Conservation (phyloP, 2,329 filamentous ascomycete genomes). For the Colletotrichum acutatum region DNA sequence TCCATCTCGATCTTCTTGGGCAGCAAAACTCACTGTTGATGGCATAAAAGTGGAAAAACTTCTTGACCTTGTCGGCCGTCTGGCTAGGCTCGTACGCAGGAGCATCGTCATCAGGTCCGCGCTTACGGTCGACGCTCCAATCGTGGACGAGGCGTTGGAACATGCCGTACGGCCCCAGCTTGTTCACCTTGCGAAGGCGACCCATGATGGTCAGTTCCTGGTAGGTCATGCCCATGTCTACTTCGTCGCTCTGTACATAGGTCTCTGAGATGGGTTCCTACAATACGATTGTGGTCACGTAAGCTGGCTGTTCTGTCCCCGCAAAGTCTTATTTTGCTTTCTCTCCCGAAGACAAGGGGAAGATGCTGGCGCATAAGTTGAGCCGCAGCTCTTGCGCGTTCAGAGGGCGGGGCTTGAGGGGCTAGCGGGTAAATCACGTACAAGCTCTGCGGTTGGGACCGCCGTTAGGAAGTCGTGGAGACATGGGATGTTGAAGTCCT, state of each 20-base stretch:
- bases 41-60: slow-evolving; percentile 65
- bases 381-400: background rate
- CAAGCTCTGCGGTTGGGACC: slow-evolving; percentile 69
- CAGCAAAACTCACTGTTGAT: slow-evolving; percentile 56
- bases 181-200: slow-evolving; percentile 56
- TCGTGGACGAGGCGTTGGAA: slow-evolving; percentile 58
- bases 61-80: slow-evolving; percentile 53
- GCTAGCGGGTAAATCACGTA: slow-evolving; percentile 23
- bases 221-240: slow-evolving; percentile 65
- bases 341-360: background rate
- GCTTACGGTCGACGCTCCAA: slow-evolving; percentile 51
- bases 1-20: background rate
- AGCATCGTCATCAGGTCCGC: slow-evolving; percentile 41
- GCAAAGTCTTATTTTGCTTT: background rate
- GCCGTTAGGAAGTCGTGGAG: slow-evolving; percentile 74
- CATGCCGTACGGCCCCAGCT: slow-evolving; percentile 59
- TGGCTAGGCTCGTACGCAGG: slow-evolving; percentile 49
- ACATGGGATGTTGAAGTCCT: slow-evolving; percentile 70
- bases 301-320: background rate
- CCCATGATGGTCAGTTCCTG: slow-evolving; percentile 52
- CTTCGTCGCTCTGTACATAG: slow-evolving; percentile 64
- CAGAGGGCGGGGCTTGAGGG: background rate
- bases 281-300: background rate
- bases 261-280: slow-evolving; percentile 70
- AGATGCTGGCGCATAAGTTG: background rate